These are phyloP conservation scores for Noccaea bulbosa DNA, from an alignment of 345 rosid genomes.

Conservation along the genomic window DNA sequence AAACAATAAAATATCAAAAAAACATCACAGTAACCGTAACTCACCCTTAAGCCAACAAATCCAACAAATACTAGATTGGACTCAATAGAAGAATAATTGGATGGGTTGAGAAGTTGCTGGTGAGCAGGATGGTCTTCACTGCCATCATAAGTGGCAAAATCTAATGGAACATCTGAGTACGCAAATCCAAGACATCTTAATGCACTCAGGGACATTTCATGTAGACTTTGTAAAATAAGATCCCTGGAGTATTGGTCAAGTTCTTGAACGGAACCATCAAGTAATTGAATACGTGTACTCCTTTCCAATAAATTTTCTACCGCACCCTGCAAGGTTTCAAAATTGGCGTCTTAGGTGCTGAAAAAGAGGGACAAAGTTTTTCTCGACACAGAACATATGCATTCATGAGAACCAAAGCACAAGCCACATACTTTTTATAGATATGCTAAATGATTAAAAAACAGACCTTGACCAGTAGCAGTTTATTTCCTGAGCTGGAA, in stretches of 20 bases:
- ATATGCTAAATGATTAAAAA: conserved; percentile 20
- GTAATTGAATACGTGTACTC: conserved; percentile 72
- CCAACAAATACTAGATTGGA: conserved; percentile 78
- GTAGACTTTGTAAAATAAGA: conserved; percentile 63
- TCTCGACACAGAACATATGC: neutral
- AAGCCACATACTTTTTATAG: conserved; percentile 4
- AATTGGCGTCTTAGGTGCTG: neutral
- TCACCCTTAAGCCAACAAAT: conserved; percentile 85
- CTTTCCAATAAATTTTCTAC: conserved; percentile 90
- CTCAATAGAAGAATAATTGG: conserved; percentile 80
- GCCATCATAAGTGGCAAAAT: conserved; percentile 77
- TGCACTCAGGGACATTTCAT: conserved; percentile 76
- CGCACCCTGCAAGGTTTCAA: conserved; percentile 74
- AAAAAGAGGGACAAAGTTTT: neutral
- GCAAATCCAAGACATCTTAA: conserved; percentile 91
- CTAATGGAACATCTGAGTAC: conserved; percentile 56
- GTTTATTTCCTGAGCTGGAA: conserved; percentile 69
- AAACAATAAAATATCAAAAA: conserved; percentile 14
- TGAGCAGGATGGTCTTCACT: conserved; percentile 94
- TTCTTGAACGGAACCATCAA: conserved; percentile 67
- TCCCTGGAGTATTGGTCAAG: conserved; percentile 66
- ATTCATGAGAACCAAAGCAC: conserved; percentile 19
- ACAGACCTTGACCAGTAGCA: conserved; percentile 83
- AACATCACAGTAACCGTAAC: conserved; percentile 19
- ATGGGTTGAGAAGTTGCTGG: conserved; percentile 71